These are phyloP conservation scores for Chenopodium suecicum DNA, from an alignment of 148 eudicot genomes.

Conservation along the genomic window DNA sequence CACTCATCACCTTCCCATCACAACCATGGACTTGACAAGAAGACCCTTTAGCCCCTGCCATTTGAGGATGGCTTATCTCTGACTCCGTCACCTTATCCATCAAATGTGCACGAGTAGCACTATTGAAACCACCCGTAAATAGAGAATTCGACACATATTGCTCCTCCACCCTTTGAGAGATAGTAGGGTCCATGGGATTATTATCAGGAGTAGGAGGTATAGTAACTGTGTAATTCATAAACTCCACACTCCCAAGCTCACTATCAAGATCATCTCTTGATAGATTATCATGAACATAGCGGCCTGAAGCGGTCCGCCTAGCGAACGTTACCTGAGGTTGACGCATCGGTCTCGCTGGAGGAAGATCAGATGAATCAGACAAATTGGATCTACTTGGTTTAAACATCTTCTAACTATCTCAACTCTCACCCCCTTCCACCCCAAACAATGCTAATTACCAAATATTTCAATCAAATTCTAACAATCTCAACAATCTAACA, in stretches of 20 bases:
- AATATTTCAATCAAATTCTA: slow-evolving; percentile 8
- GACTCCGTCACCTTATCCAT: slow-evolving; percentile 96
- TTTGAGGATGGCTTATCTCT: slow-evolving; percentile 85
- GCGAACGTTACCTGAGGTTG: slow-evolving; percentile 61
- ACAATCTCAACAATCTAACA: slow-evolving; percentile 12
- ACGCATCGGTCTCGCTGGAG: slow-evolving; percentile 49
- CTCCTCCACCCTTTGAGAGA: slow-evolving; percentile 90
- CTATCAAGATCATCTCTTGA: slow-evolving; percentile 79
- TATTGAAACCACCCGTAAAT: slow-evolving; percentile 89
- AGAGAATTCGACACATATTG: slow-evolving; percentile 89
- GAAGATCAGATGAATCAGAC: slow-evolving; percentile 49
- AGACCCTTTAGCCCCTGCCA: slow-evolving; percentile 95
- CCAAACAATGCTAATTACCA: not conserved
- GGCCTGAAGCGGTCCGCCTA: slow-evolving; percentile 79
- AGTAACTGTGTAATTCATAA: slow-evolving; percentile 76
- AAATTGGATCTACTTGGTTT: slow-evolving; percentile 46
- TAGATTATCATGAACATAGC: slow-evolving; percentile 62
- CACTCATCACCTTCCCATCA: slow-evolving; percentile 95
- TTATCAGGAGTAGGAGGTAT: slow-evolving; percentile 94
- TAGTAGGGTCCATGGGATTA: slow-evolving; percentile 80
- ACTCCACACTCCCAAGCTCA: slow-evolving; percentile 61
- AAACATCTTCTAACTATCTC: slow-evolving; percentile 24
- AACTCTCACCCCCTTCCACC: not conserved
- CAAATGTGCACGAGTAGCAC: slow-evolving; percentile 86
- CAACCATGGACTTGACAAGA: slow-evolving; percentile 75